Percentiles rank a stretch among this genome's conserved stretches.
These are phyloP conservation scores for Hyphodiscus sp. DNA, from an alignment of 2,329 filamentous ascomycete species.

Conservation along the genomic window DNA sequence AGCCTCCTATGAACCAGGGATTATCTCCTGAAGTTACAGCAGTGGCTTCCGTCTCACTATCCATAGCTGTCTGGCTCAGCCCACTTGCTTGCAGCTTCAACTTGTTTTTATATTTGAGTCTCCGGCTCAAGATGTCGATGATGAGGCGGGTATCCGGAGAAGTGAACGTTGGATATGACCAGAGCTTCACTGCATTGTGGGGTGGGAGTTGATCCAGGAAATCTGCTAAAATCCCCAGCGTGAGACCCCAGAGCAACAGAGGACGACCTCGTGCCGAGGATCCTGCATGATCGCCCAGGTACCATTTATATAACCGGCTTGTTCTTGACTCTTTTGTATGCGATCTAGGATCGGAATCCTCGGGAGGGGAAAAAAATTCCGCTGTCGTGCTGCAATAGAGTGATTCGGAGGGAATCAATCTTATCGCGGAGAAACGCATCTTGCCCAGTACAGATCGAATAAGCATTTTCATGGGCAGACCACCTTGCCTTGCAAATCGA, in stretches of 20 bases:
- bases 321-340: conserved; percentile 1
- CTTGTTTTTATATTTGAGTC: conserved; percentile 46
- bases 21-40: conserved; percentile 12
- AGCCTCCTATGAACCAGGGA: conserved; percentile 17
- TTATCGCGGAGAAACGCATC: conserved; percentile 63
- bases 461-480: conserved; percentile 46
- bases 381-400: conserved; percentile 48
- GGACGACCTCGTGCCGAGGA: conserved; percentile 32
- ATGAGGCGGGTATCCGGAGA: conserved; percentile 52
- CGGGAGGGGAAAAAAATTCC: conserved; percentile 36
- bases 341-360: background rate
- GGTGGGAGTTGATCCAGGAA: conserved; percentile 63
- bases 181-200: conserved; percentile 51
- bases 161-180: conserved; percentile 64
- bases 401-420: conserved; percentile 54
- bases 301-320: conserved; percentile 22
- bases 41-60: conserved; percentile 23
- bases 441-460: conserved; percentile 52
- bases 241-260: conserved; percentile 62
- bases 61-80: conserved; percentile 22
- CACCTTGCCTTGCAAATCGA: conserved; percentile 50
- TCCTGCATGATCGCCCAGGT: conserved; percentile 30
- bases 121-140: conserved; percentile 53
- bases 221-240: conserved; percentile 60
- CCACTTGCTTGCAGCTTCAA: conserved; percentile 24